Percentiles rank a stretch among this genome's conserved stretches.
These are phyloP conservation scores for Zygoascus bituminiphila DNA, from an alignment of 805 yeast species.

Conservation along the genomic window DNA sequence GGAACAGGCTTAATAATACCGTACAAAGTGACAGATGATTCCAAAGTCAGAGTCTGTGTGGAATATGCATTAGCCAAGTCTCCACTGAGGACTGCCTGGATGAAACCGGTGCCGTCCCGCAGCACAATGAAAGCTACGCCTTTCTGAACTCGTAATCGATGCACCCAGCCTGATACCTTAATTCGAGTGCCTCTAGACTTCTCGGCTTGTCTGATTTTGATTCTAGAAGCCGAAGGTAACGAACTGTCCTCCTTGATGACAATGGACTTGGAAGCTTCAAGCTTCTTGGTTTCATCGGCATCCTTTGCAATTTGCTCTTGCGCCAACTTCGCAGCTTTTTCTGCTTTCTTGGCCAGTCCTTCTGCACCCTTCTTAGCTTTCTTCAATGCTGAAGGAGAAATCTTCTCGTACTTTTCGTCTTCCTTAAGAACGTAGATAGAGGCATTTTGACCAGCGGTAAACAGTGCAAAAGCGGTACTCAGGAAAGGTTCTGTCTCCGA, in stretches of 20 bases:
- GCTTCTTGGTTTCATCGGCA: slow-evolving; percentile 64
- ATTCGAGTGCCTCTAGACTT: slow-evolving; percentile 61
- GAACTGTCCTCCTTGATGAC: slow-evolving; percentile 63
- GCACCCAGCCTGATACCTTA: slow-evolving; percentile 88
- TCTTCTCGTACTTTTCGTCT: slow-evolving; percentile 56
- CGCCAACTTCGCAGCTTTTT: slow-evolving; percentile 50
- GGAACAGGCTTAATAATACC: slow-evolving; percentile 82
- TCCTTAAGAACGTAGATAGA: slow-evolving; percentile 45
- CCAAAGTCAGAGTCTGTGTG: slow-evolving; percentile 79
- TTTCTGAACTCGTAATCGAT: slow-evolving; percentile 87
- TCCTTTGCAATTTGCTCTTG: slow-evolving; percentile 47
- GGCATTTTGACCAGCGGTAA: slow-evolving; percentile 29
- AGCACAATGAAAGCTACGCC: slow-evolving; percentile 83
- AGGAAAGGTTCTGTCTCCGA: slow-evolving; percentile 63
- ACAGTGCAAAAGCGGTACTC: slow-evolving; percentile 74
- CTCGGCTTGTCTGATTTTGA: slow-evolving; percentile 54
- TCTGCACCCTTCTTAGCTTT: slow-evolving; percentile 96
- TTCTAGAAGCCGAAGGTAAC: slow-evolving; percentile 57
- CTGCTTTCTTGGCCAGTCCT: slow-evolving; percentile 74
- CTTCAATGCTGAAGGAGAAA: slow-evolving; percentile 84
- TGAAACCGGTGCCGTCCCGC: slow-evolving; percentile 90
- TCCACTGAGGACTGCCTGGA: slow-evolving; percentile 83
- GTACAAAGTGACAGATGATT: slow-evolving; percentile 69
- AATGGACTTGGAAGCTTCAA: slow-evolving; percentile 74
- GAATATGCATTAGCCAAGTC: slow-evolving; percentile 86